Evolutionary conservation across 2,329 filamentous ascomycete species (phyloP), one percentile per base, ranked within the genome.

Genomic region (Fusarium sororula): DNA sequence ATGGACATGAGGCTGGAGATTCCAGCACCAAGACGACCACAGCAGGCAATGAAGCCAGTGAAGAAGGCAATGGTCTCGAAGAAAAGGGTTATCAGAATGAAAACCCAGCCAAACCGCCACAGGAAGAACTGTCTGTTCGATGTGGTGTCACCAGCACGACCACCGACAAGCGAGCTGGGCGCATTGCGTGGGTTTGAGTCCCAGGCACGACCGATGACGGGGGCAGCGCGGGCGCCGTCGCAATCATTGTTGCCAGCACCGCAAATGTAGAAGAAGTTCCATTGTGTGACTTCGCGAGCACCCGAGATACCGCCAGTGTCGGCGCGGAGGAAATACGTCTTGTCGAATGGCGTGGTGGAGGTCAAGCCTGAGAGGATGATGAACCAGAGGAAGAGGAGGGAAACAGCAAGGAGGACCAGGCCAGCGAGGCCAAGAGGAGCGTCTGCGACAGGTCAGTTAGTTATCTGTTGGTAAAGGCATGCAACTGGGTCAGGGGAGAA

Each of bases 61-160:
- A 94, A 88, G 80, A 95, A 90, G 70, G 92, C 90, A 32, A 90
- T 63, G 54, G 89, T 87, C 72, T 90, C 89, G 82, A 97, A 96
- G 86, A 98, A 91, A 42, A 98, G 89, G 24, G 91, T 90, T 75
- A 98, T 92, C 64, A 98, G 86, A 85, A 93, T 93, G 83, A 98
- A 96, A 42, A 95, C 94, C 89, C 96, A 98, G 82, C 94, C 93
- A 85, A 98, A 98, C 45, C 96, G 90, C 85, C 94, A 97, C 80
- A 96, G 88, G 84, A 95, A 94, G 85, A 89, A 98, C 86, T 91
- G 97, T 73, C 84, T 83, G 28, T 72, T 81, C 71, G 87, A 88
- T 11, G 90, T 92, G 7, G 89, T 91, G 66, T 83, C 73, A 67
- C 84, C 83, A 67, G 85, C 89, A 75, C 90, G 86, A 15, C 73